These are phyloP conservation scores for Solanum infundibuliforme DNA, from an alignment of 257 asterid species.

Conservation along the genomic window DNA sequence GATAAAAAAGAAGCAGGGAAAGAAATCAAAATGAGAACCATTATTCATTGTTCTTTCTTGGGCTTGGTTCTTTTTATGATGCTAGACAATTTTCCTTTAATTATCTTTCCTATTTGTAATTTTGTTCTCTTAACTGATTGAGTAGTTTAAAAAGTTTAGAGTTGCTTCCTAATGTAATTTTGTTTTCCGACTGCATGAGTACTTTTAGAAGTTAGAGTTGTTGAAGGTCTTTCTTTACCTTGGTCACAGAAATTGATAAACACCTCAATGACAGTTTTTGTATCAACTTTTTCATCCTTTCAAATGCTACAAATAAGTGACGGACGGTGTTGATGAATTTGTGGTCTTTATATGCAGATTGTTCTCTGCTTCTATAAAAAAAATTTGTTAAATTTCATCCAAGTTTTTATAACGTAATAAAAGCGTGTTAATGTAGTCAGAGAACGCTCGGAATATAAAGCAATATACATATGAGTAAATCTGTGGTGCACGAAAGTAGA, in stretches of 20 bases:
- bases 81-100: background rate
- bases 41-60: background rate
- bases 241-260: background rate
- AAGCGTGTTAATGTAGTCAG: background rate
- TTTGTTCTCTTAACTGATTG: too few species aligned
- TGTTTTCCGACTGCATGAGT: background rate
- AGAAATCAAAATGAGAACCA: conserved; percentile 38
- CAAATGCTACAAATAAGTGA: background rate
- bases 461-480: background rate
- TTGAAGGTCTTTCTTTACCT: background rate
- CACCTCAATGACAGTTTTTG: background rate
- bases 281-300: background rate
- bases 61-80: background rate
- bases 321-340: background rate
- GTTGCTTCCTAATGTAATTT: background rate
- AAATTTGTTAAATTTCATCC: background rate
- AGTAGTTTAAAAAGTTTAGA: too few species aligned
- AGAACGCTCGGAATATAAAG: background rate
- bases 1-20: conserved; percentile 61
- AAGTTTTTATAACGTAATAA: background rate
- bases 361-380: background rate
- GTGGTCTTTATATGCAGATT: background rate
- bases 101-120: background rate
- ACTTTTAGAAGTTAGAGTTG: background rate
- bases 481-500: too few species aligned